Evolutionary conservation across 352 stramenopile genomes (phyloP).

Genomic region (Phytophthora cryptogea): DNA sequence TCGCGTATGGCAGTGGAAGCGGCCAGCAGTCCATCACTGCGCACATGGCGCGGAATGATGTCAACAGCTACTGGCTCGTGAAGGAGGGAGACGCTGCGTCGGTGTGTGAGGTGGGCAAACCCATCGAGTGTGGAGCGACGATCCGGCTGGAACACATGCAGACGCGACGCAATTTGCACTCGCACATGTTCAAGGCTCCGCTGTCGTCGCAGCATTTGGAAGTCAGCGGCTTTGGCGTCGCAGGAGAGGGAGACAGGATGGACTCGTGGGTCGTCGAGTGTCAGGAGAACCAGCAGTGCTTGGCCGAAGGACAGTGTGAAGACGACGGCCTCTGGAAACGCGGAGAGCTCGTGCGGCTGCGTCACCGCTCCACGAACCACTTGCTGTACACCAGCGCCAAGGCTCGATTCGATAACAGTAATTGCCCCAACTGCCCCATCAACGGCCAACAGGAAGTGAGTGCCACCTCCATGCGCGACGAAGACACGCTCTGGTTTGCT

Average conservation of each 20-base stretch:
- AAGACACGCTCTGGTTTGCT: constrained; percentile 75
- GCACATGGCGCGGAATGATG: constrained; percentile 70
- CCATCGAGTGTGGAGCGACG: constrained; percentile 63
- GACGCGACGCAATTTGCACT: constrained; percentile 83
- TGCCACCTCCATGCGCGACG: constrained; percentile 46
- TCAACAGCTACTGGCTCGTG: constrained; percentile 88
- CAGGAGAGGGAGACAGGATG: constrained; percentile 67
- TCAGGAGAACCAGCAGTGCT: constrained; percentile 75
- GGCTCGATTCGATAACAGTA: constrained; percentile 75
- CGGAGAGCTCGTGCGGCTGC: constrained; percentile 70
- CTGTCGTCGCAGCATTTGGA: constrained; percentile 63
- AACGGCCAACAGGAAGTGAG: constrained; percentile 88
- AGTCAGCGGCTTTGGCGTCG: constrained; percentile 82
- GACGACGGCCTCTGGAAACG: constrained; percentile 80
- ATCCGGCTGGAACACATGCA: constrained; percentile 79
- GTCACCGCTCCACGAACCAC: constrained; percentile 54
- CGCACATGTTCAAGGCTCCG: constrained; percentile 72
- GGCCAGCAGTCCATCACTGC: constrained; percentile 82
- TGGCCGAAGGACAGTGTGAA: constrained; percentile 63
- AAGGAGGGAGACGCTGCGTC: constrained; percentile 67
- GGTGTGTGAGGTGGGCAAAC: constrained; percentile 53
- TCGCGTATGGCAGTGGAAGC: constrained; percentile 78
- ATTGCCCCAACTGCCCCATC: constrained; percentile 83
- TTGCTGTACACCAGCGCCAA: constrained; percentile 55
- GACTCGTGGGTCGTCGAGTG: constrained; percentile 85